These are phyloP conservation scores for Dipteronia dyeriana DNA, from an alignment of 345 rosid species.

Conservation along the genomic window DNA sequence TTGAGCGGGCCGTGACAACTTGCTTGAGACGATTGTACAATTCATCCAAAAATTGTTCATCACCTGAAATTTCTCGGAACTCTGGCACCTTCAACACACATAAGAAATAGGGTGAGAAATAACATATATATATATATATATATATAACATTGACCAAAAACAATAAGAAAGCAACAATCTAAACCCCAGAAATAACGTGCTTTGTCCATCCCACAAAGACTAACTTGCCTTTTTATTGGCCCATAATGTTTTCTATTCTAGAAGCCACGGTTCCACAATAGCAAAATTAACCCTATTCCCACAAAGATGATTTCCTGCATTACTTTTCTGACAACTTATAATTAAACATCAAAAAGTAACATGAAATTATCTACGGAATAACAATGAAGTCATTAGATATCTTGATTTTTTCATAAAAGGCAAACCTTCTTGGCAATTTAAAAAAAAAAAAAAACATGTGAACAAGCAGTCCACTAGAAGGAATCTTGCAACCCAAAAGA, in stretches of 20 bases:
- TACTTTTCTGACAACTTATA: background rate
- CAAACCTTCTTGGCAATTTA: background rate
- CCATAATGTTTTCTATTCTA: background rate
- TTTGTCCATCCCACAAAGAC: background rate
- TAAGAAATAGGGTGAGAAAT: too few relatives aligned
- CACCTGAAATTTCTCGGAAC: too few relatives aligned
- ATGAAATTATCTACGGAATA: background rate
- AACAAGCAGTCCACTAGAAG: too few relatives aligned
- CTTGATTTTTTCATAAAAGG: background rate
- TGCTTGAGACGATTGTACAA: too few relatives aligned
- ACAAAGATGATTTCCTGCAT: background rate
- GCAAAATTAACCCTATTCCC: background rate
- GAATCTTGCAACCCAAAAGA: too few relatives aligned
- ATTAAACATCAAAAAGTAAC: background rate
- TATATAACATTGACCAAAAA: background rate
- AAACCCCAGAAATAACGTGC: background rate
- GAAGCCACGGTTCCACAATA: background rate
- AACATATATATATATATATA: too few relatives aligned
- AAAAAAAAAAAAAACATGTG: too few relatives aligned
- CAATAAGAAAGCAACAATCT: background rate
- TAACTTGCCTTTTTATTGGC: background rate
- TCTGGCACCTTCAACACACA: too few relatives aligned
- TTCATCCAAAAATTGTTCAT: too few relatives aligned
- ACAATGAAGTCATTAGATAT: background rate
- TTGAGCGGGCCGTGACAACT: too few relatives aligned